Base-by-base conservation (phyloP, 345 rosid species). In the Conringia planisiliqua region DNA sequence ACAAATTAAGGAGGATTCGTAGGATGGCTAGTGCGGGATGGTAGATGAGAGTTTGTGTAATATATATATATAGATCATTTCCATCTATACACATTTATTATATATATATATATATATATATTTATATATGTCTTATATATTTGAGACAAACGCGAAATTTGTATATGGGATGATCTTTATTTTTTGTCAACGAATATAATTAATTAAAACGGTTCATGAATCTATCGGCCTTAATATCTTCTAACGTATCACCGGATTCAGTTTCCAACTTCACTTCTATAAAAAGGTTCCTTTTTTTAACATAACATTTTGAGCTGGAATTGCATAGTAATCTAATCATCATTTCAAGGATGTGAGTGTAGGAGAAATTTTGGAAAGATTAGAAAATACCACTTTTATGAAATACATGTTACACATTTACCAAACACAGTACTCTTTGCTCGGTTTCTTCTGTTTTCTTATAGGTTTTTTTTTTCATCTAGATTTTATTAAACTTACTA, bases 1-100 rank as follows among this genome's bases (percentile, higher is more conserved):
- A 83, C 40, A 86, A 82, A 77, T 3, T 81, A 78, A 85, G 44
- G 81, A 68, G 71, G 59, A 72, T 85, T 36, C 82, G 88, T 76
- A 86, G 91, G 87, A 83, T 86, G 66, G 60, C 30, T 20, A 90
- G 96, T 77, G 63, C 82, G 22, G 79, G 66, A 12, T 90, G 94
- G 90, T 88, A 85, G 85, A 80, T 51, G 65, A 60, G 65, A 60
- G 46, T 36, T 11, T 60, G 30, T 60, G 65, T 36, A 26, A 42
- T 42, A 72, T 73, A 54, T 63, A 10, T 27, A 30, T 24, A 58
- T 60, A 32, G 52, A 40, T 30, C 54, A 27, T 17, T 70, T 43
- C 22, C 11, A 56, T 73, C 26, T 55, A 73, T 73, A 71, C 26
- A 64, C 1, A 57, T 66, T 26, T 14, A 51, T 40, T 40, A 40